Evolutionary conservation across 2,329 filamentous ascomycete genomes (phyloP).

Genomic region (Graphilbum sp.): DNA sequence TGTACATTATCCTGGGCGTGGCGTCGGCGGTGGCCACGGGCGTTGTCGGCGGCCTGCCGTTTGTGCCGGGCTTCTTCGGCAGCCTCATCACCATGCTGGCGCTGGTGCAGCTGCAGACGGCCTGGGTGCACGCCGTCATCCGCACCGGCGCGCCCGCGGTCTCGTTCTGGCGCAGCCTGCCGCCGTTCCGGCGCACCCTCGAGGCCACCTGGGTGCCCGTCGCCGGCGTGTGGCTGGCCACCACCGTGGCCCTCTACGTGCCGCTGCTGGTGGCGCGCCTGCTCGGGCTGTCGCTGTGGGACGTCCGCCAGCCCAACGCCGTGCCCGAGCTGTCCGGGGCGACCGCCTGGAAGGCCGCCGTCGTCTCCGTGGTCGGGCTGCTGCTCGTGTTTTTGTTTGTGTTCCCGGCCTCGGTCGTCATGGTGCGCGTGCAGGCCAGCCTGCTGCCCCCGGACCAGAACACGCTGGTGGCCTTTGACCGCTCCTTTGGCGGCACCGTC

Average conservation of each 20-base stretch:
- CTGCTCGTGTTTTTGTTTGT: constrained; percentile 44
- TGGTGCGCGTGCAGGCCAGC: constrained; percentile 73
- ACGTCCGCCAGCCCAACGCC: constrained; percentile 19
- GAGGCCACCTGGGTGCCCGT: constrained; percentile 54
- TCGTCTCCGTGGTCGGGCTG: constrained; percentile 29
- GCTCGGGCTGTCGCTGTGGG: constrained; percentile 27
- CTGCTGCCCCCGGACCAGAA: constrained; percentile 69
- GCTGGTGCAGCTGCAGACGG: constrained; percentile 52
- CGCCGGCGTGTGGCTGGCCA: constrained; percentile 41
- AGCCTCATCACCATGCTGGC: constrained; percentile 39
- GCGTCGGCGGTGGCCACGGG: constrained; percentile 19
- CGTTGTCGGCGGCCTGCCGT: constrained; percentile 25
- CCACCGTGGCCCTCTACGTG: constrained; percentile 30
- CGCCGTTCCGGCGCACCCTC: constrained; percentile 45
- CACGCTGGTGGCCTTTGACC: constrained; percentile 80
- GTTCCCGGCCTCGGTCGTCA: constrained; percentile 59
- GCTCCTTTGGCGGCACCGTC: constrained; percentile 63
- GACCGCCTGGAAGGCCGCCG: constrained; percentile 27
- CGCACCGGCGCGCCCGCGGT: constrained; percentile 39
- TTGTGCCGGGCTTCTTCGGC: constrained; percentile 21
- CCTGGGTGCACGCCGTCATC: constrained; percentile 80
- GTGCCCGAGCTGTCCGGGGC: constrained; percentile 21
- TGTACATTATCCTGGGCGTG: constrained; percentile 23
- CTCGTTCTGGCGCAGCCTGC: constrained; percentile 55
- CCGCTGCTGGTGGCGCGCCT: constrained; percentile 29